Evolutionary conservation across 1,139 yeast genomes (phyloP), one percentile per base, ranked within the genome.

Genomic region (Saccharomyces hybrid): DNA sequence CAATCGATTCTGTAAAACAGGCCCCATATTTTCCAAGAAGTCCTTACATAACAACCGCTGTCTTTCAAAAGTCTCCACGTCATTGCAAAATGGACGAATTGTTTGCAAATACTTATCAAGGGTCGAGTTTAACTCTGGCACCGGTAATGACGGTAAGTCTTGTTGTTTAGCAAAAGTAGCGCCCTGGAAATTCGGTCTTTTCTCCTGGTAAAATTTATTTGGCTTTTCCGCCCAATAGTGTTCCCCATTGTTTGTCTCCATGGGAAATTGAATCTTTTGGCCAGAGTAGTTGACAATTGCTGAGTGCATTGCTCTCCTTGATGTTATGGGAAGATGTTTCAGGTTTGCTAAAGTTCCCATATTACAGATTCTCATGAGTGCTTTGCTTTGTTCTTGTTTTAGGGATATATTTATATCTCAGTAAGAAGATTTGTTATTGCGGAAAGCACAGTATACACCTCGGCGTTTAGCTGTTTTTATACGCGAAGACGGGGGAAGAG

Each of bases 101-200:
- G 93, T 78, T 60, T 79, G 77, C 65, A 91, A 76, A 70, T 89
- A 93, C 60, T 82, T 81, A 26, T 76, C 71, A 38, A 88, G 80
- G n/a, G 97, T 88, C 56, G 84, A 83, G 55, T 82, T 79, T 56
- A 93, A 78, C 2, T 84, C 73, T 1, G 99, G 99, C 13, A 93
- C 96, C 1, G 98, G 98, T 60, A 93, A 79, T 55, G 82, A 78
- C 9, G 98, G 97, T 56, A 93, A 78, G 48, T 83, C 77, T 48
- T 79, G 78, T 71, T 91, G 97, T 74, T 76, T 82, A 61, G 84
- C 80, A 73, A 75, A 88, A 62, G 91, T 82, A 58, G 81, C 82
- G 50, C 95, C 96, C 65, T 82, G 82, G 58, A 75, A 75, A 19
- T 54, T 52, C 1, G 59, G 50, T 48, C 68, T 58, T 31, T 52